Base-by-base conservation (phyloP, 495 filamentous ascomycete species). In the Mycothermus thermophilus region DNA sequence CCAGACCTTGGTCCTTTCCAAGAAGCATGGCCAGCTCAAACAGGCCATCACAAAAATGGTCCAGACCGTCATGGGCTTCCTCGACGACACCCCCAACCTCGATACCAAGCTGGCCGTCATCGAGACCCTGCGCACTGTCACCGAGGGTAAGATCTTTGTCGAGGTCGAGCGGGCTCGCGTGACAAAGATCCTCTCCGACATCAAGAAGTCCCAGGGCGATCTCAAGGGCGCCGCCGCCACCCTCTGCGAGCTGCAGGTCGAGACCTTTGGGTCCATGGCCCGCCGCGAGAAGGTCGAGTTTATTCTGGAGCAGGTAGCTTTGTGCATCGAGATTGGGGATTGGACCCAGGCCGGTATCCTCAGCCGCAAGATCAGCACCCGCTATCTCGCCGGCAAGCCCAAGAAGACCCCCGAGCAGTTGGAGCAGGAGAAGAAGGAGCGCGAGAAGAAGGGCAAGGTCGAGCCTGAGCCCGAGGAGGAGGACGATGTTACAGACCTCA, bases 21-120 rank as follows among this genome's bases (percentile, higher is more conserved):
- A 95, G 77, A 97, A 97, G 67, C 90, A 97, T 83, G 82, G 85
- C 47, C 90, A 97, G 64, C 87, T 97, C 60, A 95, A 95, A 59
- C 92, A 95, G 64, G 90, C 90, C 48, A 86, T 82, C 42, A 96
- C 90, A 44, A 88, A 85, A 69, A 97, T 97, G 90, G 90, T 97
- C 27, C 90, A 96, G 67, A 77, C 75, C 34, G 84, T 93, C 35
- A 93, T 97, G 83, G 67, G 62, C 29, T 95, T 94, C 56, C 62
- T 97, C 55, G 82, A 93, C 51, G 72, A 80, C 30, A 51, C 72
- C 21, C 83, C 87, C 24, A 79, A 67, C 38, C 41, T 79, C 40
- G 88, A 93, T 37, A 82, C 74, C 21, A 96, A 95, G 64, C 66
- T 97, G 29, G 79, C 83, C 11, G 75, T 92, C 26, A 96, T 97